Percentiles rank a stretch among this genome's conserved stretches.
These are phyloP conservation scores for Yamadazyma oceani DNA, from an alignment of 1,139 yeast genomes.

Conservation along the genomic window DNA sequence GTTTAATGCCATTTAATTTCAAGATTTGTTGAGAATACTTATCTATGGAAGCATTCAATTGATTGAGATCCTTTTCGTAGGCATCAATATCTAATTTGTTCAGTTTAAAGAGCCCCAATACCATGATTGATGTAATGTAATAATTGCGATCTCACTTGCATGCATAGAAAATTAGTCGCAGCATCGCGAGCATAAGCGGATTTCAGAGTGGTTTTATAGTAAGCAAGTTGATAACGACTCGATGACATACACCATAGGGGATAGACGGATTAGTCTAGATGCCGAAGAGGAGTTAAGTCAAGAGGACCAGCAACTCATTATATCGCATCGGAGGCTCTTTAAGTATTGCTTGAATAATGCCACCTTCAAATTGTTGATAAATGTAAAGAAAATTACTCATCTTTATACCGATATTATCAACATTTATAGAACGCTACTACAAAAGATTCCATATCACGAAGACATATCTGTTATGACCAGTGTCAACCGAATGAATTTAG, in stretches of 20 bases:
- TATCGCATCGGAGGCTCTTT: slow-evolving; percentile 32
- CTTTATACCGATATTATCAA: slow-evolving; percentile 40
- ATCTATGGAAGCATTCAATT: slow-evolving; percentile 36
- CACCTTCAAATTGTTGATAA: slow-evolving; percentile 26
- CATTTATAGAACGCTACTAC: slow-evolving; percentile 40
- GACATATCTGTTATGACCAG: slow-evolving; percentile 40
- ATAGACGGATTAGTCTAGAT: slow-evolving; percentile 26
- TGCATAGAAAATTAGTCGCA: not conserved
- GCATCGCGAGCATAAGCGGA: not conserved
- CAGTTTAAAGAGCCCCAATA: slow-evolving; percentile 1
- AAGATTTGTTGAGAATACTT: slow-evolving; percentile 21
- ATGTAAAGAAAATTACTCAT: slow-evolving; percentile 35
- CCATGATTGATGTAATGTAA: slow-evolving; percentile 1
- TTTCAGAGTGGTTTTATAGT: too few species aligned
- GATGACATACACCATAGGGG: slow-evolving; percentile 42
- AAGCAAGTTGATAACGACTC: too few species aligned
- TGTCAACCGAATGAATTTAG: slow-evolving; percentile 23
- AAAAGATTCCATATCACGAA: slow-evolving; percentile 43
- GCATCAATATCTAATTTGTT: slow-evolving; percentile 48
- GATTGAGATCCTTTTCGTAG: slow-evolving; percentile 52
- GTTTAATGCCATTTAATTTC: slow-evolving; percentile 15
- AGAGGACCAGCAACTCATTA: slow-evolving; percentile 26
- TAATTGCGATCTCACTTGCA: not conserved
- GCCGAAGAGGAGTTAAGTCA: slow-evolving; percentile 18
- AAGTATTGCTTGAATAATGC: slow-evolving; percentile 36